Percentiles rank a stretch among this genome's conserved stretches.
Conservation (phyloP, 2,329 filamentous ascomycete genomes). For the Colletotrichum godetiae region DNA sequence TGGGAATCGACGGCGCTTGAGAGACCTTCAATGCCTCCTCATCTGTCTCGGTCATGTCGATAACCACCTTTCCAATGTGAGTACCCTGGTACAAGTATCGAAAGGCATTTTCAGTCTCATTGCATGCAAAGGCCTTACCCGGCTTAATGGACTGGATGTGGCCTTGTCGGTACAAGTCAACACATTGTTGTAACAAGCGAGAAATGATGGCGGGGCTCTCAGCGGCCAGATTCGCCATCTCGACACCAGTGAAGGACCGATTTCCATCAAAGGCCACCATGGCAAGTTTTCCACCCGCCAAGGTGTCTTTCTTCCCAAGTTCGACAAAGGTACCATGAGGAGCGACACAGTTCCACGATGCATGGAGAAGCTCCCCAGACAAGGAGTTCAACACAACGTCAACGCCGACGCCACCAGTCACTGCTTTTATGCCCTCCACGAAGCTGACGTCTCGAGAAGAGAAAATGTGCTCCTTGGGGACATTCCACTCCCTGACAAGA, state of each 20-base stretch:
- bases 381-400: slow-evolving; percentile 55
- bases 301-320: slow-evolving; percentile 56
- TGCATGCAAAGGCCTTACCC: not conserved
- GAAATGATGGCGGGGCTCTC: slow-evolving; percentile 20
- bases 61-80: not conserved
- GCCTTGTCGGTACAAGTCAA: not conserved
- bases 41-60: not conserved
- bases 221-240: slow-evolving; percentile 40
- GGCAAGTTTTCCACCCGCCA: slow-evolving; percentile 52
- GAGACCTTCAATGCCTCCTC: not conserved
- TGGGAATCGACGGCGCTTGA: not conserved
- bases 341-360: slow-evolving; percentile 58
- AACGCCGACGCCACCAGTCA: slow-evolving; percentile 45
- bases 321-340: slow-evolving; percentile 57
- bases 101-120: not conserved
- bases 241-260: slow-evolving; percentile 48
- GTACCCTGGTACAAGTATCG: not conserved
- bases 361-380: slow-evolving; percentile 53
- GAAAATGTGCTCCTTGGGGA: slow-evolving; percentile 45
- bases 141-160: not conserved
- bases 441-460: slow-evolving; percentile 45
- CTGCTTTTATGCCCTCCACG: slow-evolving; percentile 40
- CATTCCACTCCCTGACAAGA: not conserved
- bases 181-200: not conserved
- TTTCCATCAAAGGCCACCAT: slow-evolving; percentile 57